phyloP scores from a whole-genome alignment of 306 rosid genomes.

The Gastrolobium villosum region DNA sequence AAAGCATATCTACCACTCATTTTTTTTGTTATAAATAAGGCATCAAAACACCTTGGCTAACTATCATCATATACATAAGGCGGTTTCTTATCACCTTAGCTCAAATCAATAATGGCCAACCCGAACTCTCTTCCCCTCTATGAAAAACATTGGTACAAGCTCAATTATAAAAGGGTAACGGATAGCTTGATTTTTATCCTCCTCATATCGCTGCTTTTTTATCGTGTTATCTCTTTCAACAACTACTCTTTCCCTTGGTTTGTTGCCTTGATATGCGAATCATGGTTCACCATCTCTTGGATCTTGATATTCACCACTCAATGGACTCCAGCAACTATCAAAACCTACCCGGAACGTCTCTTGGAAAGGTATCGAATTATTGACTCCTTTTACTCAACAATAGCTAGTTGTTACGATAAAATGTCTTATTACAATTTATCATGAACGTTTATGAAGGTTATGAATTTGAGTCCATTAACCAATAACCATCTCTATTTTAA shows the following conservation, averaged over 20 bases:
- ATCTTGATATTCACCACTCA: slow-evolving; percentile 44
- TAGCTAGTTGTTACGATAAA: neutral
- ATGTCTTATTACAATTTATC: too few relatives aligned
- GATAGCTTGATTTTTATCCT: slow-evolving; percentile 55
- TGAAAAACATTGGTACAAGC: slow-evolving; percentile 47
- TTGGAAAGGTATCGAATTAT: slow-evolving; percentile 49
- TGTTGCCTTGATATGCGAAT: slow-evolving; percentile 64
- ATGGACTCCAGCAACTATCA: slow-evolving; percentile 57
- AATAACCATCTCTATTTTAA: too few relatives aligned
- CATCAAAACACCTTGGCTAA: neutral
- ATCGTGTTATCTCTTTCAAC: slow-evolving; percentile 51
- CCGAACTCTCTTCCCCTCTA: slow-evolving; percentile 46
- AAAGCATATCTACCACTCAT: neutral
- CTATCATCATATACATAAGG: neutral
- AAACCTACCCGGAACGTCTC: slow-evolving; percentile 65
- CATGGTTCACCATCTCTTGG: slow-evolving; percentile 63
- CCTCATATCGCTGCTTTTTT: slow-evolving; percentile 49
- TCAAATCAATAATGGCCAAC: slow-evolving; percentile 42
- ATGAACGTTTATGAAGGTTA: too few relatives aligned
- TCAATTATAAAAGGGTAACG: slow-evolving; percentile 26
- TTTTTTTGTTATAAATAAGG: slow-evolving; percentile 9
- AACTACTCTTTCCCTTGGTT: slow-evolving; percentile 62
- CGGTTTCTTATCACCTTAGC: slow-evolving; percentile 12
- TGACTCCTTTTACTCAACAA: neutral
- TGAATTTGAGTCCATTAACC: too few relatives aligned